Conservation (phyloP, 208 protist genomes). For the Leishmania tropica region DNA sequence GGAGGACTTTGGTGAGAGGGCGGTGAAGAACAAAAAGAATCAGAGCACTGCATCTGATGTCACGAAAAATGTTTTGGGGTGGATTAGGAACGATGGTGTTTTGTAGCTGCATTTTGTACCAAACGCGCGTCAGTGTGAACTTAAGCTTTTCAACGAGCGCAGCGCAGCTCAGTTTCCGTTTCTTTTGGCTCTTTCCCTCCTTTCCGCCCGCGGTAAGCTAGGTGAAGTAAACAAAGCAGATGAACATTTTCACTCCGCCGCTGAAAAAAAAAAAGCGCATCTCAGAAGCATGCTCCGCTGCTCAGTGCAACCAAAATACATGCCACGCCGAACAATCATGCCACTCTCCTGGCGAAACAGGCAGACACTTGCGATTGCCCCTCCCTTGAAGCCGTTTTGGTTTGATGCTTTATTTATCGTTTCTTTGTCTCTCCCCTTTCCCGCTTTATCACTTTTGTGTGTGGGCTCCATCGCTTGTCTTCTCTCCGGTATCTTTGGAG, state of each 20-base stretch:
- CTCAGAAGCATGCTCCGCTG: background rate
- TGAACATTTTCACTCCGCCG: background rate
- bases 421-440: too few relatives aligned
- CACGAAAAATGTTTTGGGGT: constrained; percentile 84
- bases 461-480: background rate
- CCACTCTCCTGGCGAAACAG: background rate
- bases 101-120: constrained; percentile 1
- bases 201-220: background rate
- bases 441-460: background rate
- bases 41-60: constrained; percentile 72
- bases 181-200: background rate
- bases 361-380: background rate
- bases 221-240: background rate
- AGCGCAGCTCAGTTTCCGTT: background rate
- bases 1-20: constrained; percentile 65
- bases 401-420: background rate
- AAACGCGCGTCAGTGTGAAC: background rate
- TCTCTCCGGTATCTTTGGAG: background rate
- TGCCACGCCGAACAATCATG: background rate
- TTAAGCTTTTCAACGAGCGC: background rate
- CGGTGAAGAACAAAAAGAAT: constrained; percentile 60
- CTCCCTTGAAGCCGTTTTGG: background rate
- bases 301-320: too few relatives aligned
- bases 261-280: background rate
- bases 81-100: constrained; percentile 69